Conservation (phyloP, 176 grass and related monocot genomes). For the Musa acuminata region DNA sequence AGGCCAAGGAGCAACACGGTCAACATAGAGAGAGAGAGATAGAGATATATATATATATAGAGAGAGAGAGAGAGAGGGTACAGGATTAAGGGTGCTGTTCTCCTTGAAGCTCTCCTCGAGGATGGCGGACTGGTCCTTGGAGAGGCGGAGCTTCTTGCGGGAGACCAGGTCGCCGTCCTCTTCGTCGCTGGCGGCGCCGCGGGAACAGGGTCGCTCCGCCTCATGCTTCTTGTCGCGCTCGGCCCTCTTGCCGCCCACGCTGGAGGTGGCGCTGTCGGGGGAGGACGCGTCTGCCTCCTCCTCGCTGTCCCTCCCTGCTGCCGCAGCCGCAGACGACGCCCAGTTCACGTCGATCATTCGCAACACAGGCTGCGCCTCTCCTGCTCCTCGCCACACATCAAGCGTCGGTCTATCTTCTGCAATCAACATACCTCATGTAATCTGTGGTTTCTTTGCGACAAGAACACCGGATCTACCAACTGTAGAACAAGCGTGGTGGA, state of each 20-base stretch:
- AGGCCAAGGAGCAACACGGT: background rate
- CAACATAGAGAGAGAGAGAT: background rate
- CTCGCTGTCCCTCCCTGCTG: background rate
- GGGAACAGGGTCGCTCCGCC: background rate
- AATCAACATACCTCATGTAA: background rate
- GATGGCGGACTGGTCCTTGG: conserved; percentile 69
- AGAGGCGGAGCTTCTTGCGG: conserved; percentile 85
- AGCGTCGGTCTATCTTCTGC: background rate
- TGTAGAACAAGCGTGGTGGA: background rate
- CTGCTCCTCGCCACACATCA: background rate
- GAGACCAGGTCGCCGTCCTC: conserved; percentile 26
- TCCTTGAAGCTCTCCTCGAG: conserved; percentile 91
- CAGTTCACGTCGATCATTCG: conserved; percentile 64
- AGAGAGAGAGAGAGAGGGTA: conserved; percentile 15
- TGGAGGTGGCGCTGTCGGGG: conserved; percentile 72
- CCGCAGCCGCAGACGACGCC: conserved; percentile 21
- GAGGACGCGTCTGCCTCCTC: conserved; percentile 40
- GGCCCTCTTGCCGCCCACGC: conserved; percentile 39
- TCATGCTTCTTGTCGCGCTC: background rate
- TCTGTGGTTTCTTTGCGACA: background rate
- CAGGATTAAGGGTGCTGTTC: conserved; percentile 75
- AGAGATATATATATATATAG: background rate
- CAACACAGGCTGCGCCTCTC: background rate
- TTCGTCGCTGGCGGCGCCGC: background rate
- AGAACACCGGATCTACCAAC: background rate